phyloP scores from a whole-genome alignment of 768 basidiomycete genomes.

The Lactarius deliciosus region DNA sequence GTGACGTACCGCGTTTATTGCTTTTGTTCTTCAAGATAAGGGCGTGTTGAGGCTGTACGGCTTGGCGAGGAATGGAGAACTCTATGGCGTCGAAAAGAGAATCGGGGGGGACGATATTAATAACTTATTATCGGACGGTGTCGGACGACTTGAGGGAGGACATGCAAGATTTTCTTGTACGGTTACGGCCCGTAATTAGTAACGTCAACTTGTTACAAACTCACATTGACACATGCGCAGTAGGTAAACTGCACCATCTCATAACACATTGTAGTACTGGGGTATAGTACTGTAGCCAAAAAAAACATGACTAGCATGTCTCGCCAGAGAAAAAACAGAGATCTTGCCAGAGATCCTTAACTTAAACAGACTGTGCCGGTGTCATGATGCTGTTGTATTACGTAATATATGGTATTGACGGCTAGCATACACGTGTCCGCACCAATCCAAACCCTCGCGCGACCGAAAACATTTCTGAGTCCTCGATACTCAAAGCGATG shows the following conservation, averaged over 20 bases:
- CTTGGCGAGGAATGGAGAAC: conserved; percentile 1
- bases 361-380: no score
- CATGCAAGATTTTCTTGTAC: no score
- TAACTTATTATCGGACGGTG: background rate
- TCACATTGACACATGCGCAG: no score
- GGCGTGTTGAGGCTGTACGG: conserved; percentile 10
- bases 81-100: conserved; percentile 6
- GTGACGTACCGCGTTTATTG: conserved; percentile 25
- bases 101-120: background rate
- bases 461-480: background rate
- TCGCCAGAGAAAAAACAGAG: no score
- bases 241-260: no score
- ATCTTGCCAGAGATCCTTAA: no score
- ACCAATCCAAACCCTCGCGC: background rate
- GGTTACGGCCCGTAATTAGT: background rate
- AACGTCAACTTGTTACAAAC: background rate
- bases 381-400: background rate
- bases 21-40: conserved; percentile 13
- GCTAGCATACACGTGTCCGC: background rate
- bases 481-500: conserved; percentile 10
- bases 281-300: no score
- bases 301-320: no score
- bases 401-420: background rate
- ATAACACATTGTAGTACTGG: no score
- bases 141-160: background rate